Evolutionary conservation across 208 protist genomes (phyloP).

Genomic region (Trypanosoma lewisi): DNA sequence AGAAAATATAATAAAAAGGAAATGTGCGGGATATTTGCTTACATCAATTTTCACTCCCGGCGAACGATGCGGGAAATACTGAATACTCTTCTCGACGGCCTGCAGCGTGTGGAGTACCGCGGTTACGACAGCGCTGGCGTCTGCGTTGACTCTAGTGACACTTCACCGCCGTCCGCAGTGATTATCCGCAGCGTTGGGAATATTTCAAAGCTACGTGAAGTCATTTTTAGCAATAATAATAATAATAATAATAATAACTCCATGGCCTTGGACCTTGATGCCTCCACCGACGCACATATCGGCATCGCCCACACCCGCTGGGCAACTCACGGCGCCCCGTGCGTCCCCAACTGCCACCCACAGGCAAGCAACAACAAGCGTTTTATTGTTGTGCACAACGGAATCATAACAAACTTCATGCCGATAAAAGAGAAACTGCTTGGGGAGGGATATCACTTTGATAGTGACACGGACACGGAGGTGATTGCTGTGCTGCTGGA

Average conservation of each 20-base stretch:
- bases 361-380: conserved; percentile 68
- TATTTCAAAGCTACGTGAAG: conserved; percentile 59
- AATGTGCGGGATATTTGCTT: conserved; percentile 93
- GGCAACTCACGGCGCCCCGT: conserved; percentile 96
- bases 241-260: background rate
- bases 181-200: conserved; percentile 87
- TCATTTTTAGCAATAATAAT: conserved; percentile 19
- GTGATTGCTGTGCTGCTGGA: conserved; percentile 90
- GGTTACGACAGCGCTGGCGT: conserved; percentile 96
- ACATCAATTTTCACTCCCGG: conserved; percentile 46
- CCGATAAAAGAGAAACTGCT: conserved; percentile 71
- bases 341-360: conserved; percentile 93
- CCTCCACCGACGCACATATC: conserved; percentile 36
- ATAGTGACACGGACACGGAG: conserved; percentile 94
- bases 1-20: background rate
- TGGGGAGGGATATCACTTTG: conserved; percentile 78
- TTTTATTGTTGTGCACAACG: conserved; percentile 95
- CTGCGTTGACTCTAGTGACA: conserved; percentile 43
- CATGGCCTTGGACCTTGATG: conserved; percentile 30
- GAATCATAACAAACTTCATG: conserved; percentile 95
- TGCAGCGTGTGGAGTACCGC: conserved; percentile 94
- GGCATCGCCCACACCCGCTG: conserved; percentile 97
- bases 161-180: conserved; percentile 25
- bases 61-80: conserved; percentile 57
- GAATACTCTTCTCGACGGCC: conserved; percentile 70